A percentile compares a stretch with the other conserved stretches of the same genome.
Evolutionary conservation across 352 stramenopile genomes (phyloP).

Genomic region (Phytophthora melonis): DNA sequence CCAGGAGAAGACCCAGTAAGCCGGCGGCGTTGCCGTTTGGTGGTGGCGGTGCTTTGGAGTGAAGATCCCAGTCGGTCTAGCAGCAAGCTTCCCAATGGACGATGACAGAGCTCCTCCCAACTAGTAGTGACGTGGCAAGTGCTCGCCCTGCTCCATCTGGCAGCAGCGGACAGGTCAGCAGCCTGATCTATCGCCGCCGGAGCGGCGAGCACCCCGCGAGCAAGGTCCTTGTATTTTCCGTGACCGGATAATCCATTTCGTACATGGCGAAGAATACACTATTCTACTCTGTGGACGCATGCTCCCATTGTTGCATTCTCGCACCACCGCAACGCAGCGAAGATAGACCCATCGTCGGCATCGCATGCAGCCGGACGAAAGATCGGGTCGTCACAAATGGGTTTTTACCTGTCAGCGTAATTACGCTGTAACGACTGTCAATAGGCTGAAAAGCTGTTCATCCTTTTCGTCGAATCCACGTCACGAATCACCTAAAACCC

Average conservation of each 20-base stretch:
- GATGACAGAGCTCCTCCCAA: conserved; percentile 1
- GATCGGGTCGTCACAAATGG: conserved; percentile 18
- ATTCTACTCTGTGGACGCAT: conserved; percentile 29
- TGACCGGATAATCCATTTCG: conserved; percentile 34
- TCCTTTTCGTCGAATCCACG: neutral
- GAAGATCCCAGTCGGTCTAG: neutral
- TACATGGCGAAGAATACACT: conserved; percentile 43
- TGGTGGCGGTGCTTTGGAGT: neutral
- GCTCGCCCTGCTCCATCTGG: conserved; percentile 13
- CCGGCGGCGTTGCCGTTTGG: neutral
- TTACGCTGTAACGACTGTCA: neutral
- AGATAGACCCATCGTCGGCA: neutral
- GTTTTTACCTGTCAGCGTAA: conserved; percentile 10
- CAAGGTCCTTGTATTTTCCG: conserved; percentile 39
- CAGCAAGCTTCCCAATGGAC: neutral
- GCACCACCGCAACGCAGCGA: conserved; percentile 8
- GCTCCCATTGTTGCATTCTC: neutral
- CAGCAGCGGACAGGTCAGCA: conserved; percentile 21
- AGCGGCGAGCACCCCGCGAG: conserved; percentile 7
- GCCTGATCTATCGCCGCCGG: conserved; percentile 14
- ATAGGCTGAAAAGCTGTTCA: neutral
- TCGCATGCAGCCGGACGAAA: conserved; percentile 14
- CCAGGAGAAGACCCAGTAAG: conserved; percentile 50
- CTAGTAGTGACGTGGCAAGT: conserved; percentile 33
- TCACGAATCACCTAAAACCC: neutral